Percentiles rank a stretch among this genome's conserved stretches.
Evolutionary conservation across 768 basidiomycete species (phyloP).

Genomic region (Suillus occidentalis): DNA sequence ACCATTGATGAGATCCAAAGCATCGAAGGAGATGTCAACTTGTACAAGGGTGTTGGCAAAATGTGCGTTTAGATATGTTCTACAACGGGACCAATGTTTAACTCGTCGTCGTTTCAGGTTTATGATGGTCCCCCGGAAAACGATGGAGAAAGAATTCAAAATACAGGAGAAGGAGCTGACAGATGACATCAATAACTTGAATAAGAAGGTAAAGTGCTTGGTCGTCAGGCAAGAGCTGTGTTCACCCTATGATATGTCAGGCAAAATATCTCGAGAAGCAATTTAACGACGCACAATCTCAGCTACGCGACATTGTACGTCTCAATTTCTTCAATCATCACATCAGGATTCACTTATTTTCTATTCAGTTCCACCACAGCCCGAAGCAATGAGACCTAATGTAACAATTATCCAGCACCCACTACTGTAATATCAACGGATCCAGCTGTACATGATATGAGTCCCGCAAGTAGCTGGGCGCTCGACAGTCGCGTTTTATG

Average conservation of each 20-base stretch:
- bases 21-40: slow-evolving; percentile 70
- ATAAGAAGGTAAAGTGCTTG: slow-evolving; percentile 71
- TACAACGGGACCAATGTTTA: slow-evolving; percentile 5
- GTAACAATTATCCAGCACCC: slow-evolving; percentile 1
- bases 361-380: slow-evolving; percentile 30
- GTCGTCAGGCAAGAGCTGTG: neutral
- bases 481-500: neutral
- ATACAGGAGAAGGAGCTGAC: slow-evolving; percentile 77
- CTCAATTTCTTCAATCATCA: neutral
- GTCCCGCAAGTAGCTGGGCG: neutral
- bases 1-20: slow-evolving; percentile 81
- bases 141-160: slow-evolving; percentile 78
- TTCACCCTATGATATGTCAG: slow-evolving; percentile 37
- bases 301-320: slow-evolving; percentile 82
- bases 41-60: slow-evolving; percentile 96
- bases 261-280: slow-evolving; percentile 93
- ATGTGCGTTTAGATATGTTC: slow-evolving; percentile 52
- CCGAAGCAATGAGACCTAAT: slow-evolving; percentile 26
- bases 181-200: slow-evolving; percentile 79
- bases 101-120: slow-evolving; percentile 57
- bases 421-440: neutral
- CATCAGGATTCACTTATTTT: neutral
- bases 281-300: slow-evolving; percentile 84
- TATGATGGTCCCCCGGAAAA: slow-evolving; percentile 76
- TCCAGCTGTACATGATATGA: neutral